Percentiles rank a stretch among this genome's conserved stretches.
These are phyloP conservation scores for Diospyros lotus DNA, from an alignment of 148 eudicot species.

Conservation along the genomic window DNA sequence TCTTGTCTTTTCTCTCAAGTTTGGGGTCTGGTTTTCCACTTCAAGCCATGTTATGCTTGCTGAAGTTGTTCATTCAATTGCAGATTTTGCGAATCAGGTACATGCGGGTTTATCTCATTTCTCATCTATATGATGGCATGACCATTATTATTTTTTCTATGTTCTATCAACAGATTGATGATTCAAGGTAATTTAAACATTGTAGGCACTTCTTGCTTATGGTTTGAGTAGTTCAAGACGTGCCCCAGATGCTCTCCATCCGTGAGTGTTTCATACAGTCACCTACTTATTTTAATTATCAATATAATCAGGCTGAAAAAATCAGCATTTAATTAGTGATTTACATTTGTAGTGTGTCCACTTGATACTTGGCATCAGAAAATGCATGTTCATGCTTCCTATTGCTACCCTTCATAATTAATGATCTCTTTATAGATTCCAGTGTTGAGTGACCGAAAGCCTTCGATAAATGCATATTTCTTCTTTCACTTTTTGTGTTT, in stretches of 20 bases:
- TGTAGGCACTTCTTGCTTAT: constrained; percentile 94
- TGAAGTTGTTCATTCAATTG: constrained; percentile 83
- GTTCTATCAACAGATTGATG: constrained; percentile 12
- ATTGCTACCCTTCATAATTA: not conserved
- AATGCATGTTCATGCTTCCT: not conserved
- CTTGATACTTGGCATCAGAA: not conserved
- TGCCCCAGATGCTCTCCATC: constrained; percentile 97
- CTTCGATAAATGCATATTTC: not conserved
- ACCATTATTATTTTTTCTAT: not conserved
- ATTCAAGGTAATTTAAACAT: constrained; percentile 37
- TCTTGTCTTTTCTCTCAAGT: constrained; percentile 90
- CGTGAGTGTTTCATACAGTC: constrained; percentile 49
- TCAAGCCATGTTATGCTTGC: constrained; percentile 97
- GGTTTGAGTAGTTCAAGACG: constrained; percentile 96
- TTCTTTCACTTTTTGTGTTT: not conserved
- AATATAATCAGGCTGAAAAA: not conserved
- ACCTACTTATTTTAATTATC: not conserved
- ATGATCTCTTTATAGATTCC: not conserved
- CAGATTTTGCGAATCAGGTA: constrained; percentile 98
- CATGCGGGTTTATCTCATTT: not conserved
- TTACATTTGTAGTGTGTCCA: not conserved
- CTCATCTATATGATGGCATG: constrained; percentile 8
- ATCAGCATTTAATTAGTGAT: not conserved
- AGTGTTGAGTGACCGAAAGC: not conserved
- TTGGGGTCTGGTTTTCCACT: constrained; percentile 88